Percentiles rank a stretch among this genome's conserved stretches.
Evolutionary conservation across 768 basidiomycete genomes (phyloP).

Genomic region (Leucocoprinus leucothites): DNA sequence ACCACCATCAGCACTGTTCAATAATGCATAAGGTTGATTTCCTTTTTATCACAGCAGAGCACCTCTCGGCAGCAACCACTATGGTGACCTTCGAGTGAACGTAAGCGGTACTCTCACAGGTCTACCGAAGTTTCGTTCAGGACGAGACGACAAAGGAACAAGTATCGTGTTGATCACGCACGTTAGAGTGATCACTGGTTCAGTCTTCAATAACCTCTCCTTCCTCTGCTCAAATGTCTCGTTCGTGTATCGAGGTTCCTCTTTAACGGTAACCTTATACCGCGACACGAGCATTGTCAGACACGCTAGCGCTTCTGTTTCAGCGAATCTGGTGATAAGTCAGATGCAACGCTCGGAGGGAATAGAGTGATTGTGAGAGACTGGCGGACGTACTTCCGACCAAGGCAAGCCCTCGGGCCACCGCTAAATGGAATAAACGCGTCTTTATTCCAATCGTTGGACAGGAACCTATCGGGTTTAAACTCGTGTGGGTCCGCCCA

Average conservation of each 20-base stretch:
- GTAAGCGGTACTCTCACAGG: not conserved
- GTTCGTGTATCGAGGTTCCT: conserved; percentile 41
- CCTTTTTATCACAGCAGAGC: too few species aligned
- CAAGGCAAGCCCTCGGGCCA: conserved; percentile 43
- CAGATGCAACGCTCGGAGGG: not conserved
- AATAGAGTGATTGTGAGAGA: not conserved
- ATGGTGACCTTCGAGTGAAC: not conserved
- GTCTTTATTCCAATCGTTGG: conserved; percentile 16
- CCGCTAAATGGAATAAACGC: conserved; percentile 21
- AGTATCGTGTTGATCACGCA: not conserved
- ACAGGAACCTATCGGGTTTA: conserved; percentile 20
- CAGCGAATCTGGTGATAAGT: conserved; percentile 32
- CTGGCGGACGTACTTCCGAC: conserved; percentile 35
- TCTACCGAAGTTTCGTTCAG: not conserved
- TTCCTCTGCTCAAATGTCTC: conserved; percentile 43
- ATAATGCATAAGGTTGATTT: too few species aligned
- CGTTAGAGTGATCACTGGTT: conserved; percentile 27
- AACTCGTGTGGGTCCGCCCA: conserved; percentile 43
- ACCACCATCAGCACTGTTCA: too few species aligned
- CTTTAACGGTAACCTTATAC: conserved; percentile 43
- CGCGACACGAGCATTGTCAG: conserved; percentile 42
- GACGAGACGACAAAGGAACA: not conserved
- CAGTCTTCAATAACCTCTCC: conserved; percentile 32
- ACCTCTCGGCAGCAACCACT: too few species aligned
- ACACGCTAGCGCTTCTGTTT: conserved; percentile 43